phyloP scores from a whole-genome alignment of 2,329 filamentous ascomycete genomes.

The Dactylonectria macrodidyma region DNA sequence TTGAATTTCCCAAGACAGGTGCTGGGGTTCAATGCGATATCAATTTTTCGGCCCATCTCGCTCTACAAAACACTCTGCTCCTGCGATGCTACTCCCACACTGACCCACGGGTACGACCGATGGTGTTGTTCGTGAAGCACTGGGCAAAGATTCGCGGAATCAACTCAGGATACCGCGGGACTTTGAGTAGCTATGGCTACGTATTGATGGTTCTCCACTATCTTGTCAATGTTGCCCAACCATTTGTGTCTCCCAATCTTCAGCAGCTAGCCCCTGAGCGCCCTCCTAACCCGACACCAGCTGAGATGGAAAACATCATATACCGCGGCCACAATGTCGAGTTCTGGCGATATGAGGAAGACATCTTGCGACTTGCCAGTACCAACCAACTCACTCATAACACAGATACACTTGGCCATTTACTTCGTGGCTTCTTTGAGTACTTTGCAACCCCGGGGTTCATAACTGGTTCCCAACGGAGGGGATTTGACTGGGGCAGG shows the following conservation, averaged over 20 bases:
- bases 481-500: conserved; percentile 84
- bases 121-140: conserved; percentile 90
- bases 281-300: conserved; percentile 49
- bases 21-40: conserved; percentile 92
- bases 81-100: conserved; percentile 87
- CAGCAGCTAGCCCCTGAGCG: conserved; percentile 70
- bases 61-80: conserved; percentile 86
- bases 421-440: conserved; percentile 89
- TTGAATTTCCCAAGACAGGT: conserved; percentile 84
- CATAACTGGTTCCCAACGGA: conserved; percentile 65
- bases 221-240: conserved; percentile 84
- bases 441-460: conserved; percentile 79
- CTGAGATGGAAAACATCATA: conserved; percentile 45
- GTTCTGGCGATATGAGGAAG: conserved; percentile 83
- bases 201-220: conserved; percentile 95
- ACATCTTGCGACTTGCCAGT: conserved; percentile 74
- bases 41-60: conserved; percentile 89
- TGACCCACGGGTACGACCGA: conserved; percentile 81
- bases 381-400: conserved; percentile 77
- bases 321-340: conserved; percentile 79
- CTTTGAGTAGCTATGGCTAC: conserved; percentile 91
- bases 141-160: conserved; percentile 91
- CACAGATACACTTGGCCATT: conserved; percentile 75
- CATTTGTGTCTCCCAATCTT: conserved; percentile 88
- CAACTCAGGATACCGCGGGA: conserved; percentile 89